Conservation (phyloP, 106 monocot genomes). For the Dioscorea alata region DNA sequence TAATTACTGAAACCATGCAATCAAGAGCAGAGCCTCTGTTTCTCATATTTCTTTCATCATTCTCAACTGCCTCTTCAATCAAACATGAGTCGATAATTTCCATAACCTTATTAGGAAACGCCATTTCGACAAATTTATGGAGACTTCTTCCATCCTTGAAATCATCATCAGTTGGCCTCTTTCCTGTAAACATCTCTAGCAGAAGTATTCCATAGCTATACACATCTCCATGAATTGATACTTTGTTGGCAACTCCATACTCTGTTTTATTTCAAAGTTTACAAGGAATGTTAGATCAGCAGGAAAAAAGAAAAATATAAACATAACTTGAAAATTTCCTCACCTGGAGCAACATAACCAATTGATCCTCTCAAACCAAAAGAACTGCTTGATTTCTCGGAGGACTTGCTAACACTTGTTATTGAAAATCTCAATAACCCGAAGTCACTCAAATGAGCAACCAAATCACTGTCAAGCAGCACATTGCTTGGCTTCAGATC, state of each 20-base stretch:
- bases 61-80: background rate
- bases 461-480: background rate
- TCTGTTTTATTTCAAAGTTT: background rate
- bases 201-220: constrained; percentile 6
- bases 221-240: background rate
- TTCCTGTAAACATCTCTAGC: background rate
- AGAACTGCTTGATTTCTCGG: background rate
- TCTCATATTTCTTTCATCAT: background rate
- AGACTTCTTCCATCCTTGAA: background rate
- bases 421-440: background rate
- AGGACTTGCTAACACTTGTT: background rate
- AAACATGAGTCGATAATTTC: background rate
- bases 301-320: background rate
- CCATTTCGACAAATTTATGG: background rate
- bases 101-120: background rate
- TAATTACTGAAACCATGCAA: background rate
- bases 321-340: too few relatives aligned
- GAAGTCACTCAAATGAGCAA: background rate
- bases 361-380: background rate
- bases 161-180: background rate
- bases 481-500: constrained; percentile 4
- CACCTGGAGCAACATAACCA: background rate
- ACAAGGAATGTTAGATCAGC: background rate
- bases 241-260: background rate
- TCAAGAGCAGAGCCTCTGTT: background rate